Evolutionary conservation across 257 asterid genomes (phyloP), one percentile per base, ranked within the genome.

Genomic region (Penstemon barbatus): DNA sequence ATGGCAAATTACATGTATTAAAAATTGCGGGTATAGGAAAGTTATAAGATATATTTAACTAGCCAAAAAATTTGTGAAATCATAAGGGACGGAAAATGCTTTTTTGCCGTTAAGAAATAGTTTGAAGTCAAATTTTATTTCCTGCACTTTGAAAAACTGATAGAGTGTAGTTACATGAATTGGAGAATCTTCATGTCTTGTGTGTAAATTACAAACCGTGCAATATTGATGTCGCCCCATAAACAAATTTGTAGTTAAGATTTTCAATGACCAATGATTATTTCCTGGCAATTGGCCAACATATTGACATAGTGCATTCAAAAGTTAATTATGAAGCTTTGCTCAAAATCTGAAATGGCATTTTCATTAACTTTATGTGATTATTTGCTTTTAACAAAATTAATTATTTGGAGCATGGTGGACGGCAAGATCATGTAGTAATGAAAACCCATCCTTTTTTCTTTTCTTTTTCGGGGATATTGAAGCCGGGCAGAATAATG

Each of bases 371-470:
- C 52, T 51, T 66, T 40, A 13, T 48, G 33, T 1, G 33, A 25
- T 25, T 25, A 25, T 25, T 25, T 25, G 33, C 33, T 25, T 25
- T 25, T 25, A 25, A 25, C 33, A 25, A 25, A 38, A 13, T 40
- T 0, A 3, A 57, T 49, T 75, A 25, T 50, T 64, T 59, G 43
- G 38, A 33, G 43, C 25, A 68, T 63, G 72, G 73, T 77, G 81
- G 81, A 72, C 11, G 78, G 81, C 76, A 73, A 58, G 65, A 78
- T 78, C 68, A 74, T 78, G 74, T n/a, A 45, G 51, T 66, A 60
- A 39, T 61, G 42, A n/a, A 54, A 49, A 37, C 5, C 41, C 38
- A 37, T 33, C 25, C 55, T 61, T 7, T 36, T 54, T 63, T 55
- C 36, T 18, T 66, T 60, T 33, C 25, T 38, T 18, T 38, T 18